Base-by-base conservation (phyloP, 768 basidiomycete genomes). In the Naematelia encephala region DNA sequence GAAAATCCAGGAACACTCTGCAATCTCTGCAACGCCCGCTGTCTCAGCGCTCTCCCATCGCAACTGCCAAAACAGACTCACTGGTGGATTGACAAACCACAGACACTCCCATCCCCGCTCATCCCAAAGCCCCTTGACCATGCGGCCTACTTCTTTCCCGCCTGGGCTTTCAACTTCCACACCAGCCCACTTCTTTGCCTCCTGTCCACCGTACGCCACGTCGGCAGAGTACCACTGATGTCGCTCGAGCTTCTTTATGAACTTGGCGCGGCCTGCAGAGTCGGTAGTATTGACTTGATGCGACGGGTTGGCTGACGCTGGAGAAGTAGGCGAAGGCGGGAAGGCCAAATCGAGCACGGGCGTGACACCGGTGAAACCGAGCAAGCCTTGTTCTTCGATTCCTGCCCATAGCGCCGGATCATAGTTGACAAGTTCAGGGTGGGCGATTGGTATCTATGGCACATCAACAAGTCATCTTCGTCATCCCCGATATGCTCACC, bases 1-100 rank as follows among this genome's bases (percentile, higher is more conserved):
- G 74, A 70, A 22, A 77, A 68, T 1, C 73, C 72, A 12, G 66
- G 72, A 1, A 77, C 74, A n/a, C 69, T 72, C 63, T 77, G 76
- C 2, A 77, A 59, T 1, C 75, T 47, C 29, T 39, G 21, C 25
- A 30, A 10, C 49, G 51, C 49, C 14, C n/a, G n/a, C n/a, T n/a
- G n/a, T n/a, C n/a, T n/a, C n/a, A n/a, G n/a, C n/a, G n/a, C n/a
- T n/a, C n/a, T n/a, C n/a, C n/a, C n/a, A n/a, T n/a, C n/a, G n/a
- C n/a, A n/a, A n/a, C 34, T 16, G 34, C 8, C 34, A 39, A 16
- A 39, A 39, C 34, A 51, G 44, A 59, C 67, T 59, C 39, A 69
- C 67, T 2, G 66, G 67, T 19, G 69, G 70, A 57, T 72, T 72
- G 28, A 69, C 70, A 56, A 73, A 69, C 72, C 74, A 77, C 4